A percentile compares a stretch with the other conserved stretches of the same genome.
These are phyloP conservation scores for Ocimum tenuiflorum DNA, from an alignment of 257 asterid genomes.

Conservation along the genomic window DNA sequence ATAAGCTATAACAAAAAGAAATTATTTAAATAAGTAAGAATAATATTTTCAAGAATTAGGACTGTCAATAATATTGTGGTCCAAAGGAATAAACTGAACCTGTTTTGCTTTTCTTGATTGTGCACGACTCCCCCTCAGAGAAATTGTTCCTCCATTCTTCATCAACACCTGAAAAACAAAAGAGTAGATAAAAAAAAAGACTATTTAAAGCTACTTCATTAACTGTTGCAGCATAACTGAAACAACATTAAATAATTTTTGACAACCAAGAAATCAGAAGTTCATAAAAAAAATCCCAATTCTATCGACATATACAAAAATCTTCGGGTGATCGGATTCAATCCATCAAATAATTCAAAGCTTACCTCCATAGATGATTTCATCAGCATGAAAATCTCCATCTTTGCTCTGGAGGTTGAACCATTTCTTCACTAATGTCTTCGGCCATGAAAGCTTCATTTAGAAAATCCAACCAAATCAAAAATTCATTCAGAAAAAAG, in stretches of 20 bases:
- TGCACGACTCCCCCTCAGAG: constrained; percentile 50
- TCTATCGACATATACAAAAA: neutral
- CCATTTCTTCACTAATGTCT: constrained; percentile 82
- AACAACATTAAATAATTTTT: constrained; percentile 10
- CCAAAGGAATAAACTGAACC: constrained; percentile 48
- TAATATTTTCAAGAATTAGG: neutral
- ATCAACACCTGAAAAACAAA: constrained; percentile 44
- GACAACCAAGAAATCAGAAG: neutral
- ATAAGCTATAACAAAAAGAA: neutral
- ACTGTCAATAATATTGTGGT: constrained; percentile 27
- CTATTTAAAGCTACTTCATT: constrained; percentile 36
- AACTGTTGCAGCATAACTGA: constrained; percentile 13
- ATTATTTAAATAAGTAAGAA: neutral
- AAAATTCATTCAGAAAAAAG: constrained; percentile 14
- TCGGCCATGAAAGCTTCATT: constrained; percentile 69
- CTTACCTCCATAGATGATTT: constrained; percentile 44
- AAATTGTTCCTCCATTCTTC: constrained; percentile 69
- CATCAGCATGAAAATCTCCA: constrained; percentile 75
- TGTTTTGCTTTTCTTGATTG: constrained; percentile 61
- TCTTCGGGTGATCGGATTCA: neutral
- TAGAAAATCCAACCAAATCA: constrained; percentile 13
- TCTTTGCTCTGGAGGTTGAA: constrained; percentile 57
- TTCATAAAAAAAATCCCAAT: constrained; percentile 16
- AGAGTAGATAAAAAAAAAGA: constrained; percentile 28
- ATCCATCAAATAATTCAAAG: neutral